Conservation (phyloP, 1,284 basidiomycete genomes). For the Ganoderma boninense region DNA sequence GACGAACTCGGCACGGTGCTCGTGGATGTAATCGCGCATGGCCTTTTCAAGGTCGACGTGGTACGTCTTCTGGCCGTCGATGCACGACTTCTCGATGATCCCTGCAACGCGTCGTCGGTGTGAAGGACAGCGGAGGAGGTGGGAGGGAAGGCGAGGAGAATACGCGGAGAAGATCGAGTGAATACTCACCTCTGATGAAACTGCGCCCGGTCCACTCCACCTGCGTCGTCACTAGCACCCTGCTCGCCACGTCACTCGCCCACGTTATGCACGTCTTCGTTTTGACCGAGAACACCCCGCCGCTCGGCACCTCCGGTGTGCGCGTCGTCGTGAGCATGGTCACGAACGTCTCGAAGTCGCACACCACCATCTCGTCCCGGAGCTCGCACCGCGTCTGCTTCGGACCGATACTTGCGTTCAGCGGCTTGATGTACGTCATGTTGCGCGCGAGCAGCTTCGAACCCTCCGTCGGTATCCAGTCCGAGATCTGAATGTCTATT, state of each 20-base stretch:
- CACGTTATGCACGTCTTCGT: conserved; percentile 95
- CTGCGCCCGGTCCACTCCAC: conserved; percentile 98
- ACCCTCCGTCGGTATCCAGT: conserved; percentile 83
- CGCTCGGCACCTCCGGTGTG: conserved; percentile 95
- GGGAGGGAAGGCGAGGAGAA: background rate
- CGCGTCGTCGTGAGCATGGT: conserved; percentile 89
- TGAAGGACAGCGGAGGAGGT: background rate
- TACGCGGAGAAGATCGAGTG: background rate
- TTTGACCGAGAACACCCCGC: conserved; percentile 92
- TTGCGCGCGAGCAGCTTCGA: conserved; percentile 82
- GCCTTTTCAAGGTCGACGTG: conserved; percentile 86
- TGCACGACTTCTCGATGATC: conserved; percentile 91
- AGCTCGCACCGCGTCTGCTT: conserved; percentile 97
- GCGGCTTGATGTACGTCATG: conserved; percentile 96
- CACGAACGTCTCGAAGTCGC: conserved; percentile 89
- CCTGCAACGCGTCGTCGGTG: conserved; percentile 56
- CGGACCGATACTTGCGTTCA: conserved; percentile 89
- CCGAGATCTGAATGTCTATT: conserved; percentile 90
- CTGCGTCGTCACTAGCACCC: conserved; percentile 87
- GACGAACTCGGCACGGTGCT: conserved; percentile 90
- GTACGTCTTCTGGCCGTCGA: conserved; percentile 95
- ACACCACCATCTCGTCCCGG: conserved; percentile 82
- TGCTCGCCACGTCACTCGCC: conserved; percentile 83
- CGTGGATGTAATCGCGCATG: conserved; percentile 89
- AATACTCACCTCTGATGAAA: conserved; percentile 89